Base-by-base conservation (phyloP, 768 basidiomycete genomes). In the Kwoniella sp. region DNA sequence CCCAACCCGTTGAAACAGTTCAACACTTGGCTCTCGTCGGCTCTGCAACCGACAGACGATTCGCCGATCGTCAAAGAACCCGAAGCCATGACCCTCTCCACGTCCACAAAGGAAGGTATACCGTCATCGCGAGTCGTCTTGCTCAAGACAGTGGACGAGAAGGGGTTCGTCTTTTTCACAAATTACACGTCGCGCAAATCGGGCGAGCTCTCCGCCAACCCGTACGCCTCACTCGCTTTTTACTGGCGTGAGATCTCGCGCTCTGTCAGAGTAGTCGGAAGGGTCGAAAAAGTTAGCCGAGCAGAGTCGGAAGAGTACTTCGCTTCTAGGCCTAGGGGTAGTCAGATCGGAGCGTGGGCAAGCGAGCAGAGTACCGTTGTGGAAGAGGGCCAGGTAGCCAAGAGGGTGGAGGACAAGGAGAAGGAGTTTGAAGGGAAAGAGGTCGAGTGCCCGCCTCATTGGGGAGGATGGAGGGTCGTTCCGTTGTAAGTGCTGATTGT, bases 391-490 rank as follows among this genome's bases (percentile, higher is more conserved):
- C 88, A 88, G 65, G 82, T 98, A 2, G 82, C 85, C 55, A 82
- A 82, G 25, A 85, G 88, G 45, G 82, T 93, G 17, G 82, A 87
- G 64, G 83, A 84, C 75, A 74, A 89, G 23, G 82, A 86, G 75
- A 82, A 85, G 53, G 84, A 84, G 37, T 92, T 91, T 74, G 78
- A 78, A 29, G 83, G 84, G 1, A 83, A 77, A 12, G 83, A 87
- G 29, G 84, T 96, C 13, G 89, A 90, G 0, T 83, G 89, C 53
- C 95, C 95, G 2, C 88, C 91, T 8, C 92, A 91, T 79, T 98
- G 95, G 95, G 95, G 95, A 66, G 95, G 95, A 3, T 96, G 92
- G 90, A 85, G 95, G 71, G 85, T 98, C 34, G 84, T 97, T n/a
- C 95, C 95, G 28, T 85, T 85, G 92, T 95, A 72, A 73, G 88